Conservation (phyloP, 768 basidiomycete genomes). For the Russula earlei region DNA sequence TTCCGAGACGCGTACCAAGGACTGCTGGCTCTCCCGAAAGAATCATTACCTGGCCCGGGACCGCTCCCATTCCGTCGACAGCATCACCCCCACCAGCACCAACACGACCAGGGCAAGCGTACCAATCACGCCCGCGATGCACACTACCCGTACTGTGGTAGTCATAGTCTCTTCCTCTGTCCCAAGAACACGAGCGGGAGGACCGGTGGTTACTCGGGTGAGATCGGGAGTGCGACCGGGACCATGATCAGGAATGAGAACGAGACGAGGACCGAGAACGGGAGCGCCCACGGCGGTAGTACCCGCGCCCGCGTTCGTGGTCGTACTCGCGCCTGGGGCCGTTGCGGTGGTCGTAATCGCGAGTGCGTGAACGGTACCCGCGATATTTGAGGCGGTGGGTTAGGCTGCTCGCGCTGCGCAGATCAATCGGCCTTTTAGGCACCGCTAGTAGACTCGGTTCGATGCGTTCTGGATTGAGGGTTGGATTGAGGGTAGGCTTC, state of each 20-base stretch:
- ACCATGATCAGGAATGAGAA: neutral
- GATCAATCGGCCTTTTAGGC: neutral
- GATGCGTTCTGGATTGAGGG: neutral
- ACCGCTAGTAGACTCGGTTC: too few relatives aligned
- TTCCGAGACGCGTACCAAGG: neutral
- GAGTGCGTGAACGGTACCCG: neutral
- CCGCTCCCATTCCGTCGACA: too few relatives aligned
- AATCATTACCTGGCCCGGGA: neutral
- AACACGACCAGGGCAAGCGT: neutral
- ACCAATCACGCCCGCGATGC: neutral
- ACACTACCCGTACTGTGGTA: neutral
- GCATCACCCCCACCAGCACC: neutral
- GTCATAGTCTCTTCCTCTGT: neutral
- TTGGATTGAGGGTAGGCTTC: neutral
- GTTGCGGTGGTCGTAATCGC: neutral
- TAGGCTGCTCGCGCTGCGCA: neutral
- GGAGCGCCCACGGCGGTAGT: neutral
- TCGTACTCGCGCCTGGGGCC: neutral
- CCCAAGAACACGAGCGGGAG: conserved; percentile 2
- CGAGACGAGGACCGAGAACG: neutral
- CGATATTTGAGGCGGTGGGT: neutral
- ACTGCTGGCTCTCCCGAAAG: neutral
- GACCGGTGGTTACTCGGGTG: too few relatives aligned
- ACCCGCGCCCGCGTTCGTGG: neutral
- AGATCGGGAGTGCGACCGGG: neutral